Conservation (phyloP, 2,329 filamentous ascomycete genomes). For the Alternaria burnsii region DNA sequence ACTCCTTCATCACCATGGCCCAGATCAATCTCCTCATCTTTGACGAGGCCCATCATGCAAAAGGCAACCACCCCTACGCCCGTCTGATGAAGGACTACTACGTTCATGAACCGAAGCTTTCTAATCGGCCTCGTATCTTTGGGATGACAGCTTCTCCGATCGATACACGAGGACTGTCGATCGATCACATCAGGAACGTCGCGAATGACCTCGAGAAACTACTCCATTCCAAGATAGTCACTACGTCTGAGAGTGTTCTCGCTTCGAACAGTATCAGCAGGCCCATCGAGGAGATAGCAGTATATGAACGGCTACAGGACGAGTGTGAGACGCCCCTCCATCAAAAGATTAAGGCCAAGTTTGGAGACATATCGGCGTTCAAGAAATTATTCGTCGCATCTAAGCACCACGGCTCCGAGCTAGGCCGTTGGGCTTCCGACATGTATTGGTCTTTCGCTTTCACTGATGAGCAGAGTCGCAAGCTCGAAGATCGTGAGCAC, state of each 20-base stretch:
- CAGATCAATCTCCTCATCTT: slow-evolving; percentile 92
- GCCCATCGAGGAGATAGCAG: slow-evolving; percentile 67
- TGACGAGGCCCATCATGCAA: slow-evolving; percentile 95
- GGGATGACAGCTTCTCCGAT: slow-evolving; percentile 98
- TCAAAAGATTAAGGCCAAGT: slow-evolving; percentile 62
- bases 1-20: slow-evolving; percentile 80
- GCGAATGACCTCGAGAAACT: slow-evolving; percentile 77
- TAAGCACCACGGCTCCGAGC: slow-evolving; percentile 66
- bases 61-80: slow-evolving; percentile 91
- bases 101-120: slow-evolving; percentile 55
- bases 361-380: slow-evolving; percentile 63
- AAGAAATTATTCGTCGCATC: slow-evolving; percentile 67
- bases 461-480: slow-evolving; percentile 67
- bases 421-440: slow-evolving; percentile 88
- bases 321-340: slow-evolving; percentile 73
- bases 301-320: slow-evolving; percentile 62
- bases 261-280: slow-evolving; percentile 66
- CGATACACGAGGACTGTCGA: slow-evolving; percentile 68
- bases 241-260: slow-evolving; percentile 69
- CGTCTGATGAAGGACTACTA: slow-evolving; percentile 91
- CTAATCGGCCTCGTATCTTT: slow-evolving; percentile 76
- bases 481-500: slow-evolving; percentile 66
- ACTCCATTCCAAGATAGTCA: slow-evolving; percentile 84
- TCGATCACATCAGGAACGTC: slow-evolving; percentile 72
- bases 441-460: slow-evolving; percentile 78